Evolutionary conservation across 2,329 filamentous ascomycete species (phyloP), one percentile per base, ranked within the genome.

Genomic region (Cladobotryum mycophilum): DNA sequence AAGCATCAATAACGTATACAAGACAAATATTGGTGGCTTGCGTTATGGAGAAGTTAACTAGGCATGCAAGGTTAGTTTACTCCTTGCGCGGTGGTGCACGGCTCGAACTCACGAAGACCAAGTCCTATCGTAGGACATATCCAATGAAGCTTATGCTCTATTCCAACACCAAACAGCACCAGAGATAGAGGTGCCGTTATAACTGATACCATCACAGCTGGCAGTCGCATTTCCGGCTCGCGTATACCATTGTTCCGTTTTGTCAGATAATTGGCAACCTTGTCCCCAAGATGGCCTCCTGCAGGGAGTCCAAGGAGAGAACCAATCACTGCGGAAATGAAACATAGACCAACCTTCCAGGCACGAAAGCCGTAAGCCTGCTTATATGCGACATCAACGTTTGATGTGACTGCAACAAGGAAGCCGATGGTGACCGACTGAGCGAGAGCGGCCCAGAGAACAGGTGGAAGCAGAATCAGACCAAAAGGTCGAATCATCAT

Each of bases 161-260:
- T 73, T 1, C 75, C 75, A 1, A 75, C 67, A 0, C 76, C 75
- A 53, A 72, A 78, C 5, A 78, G 60, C 0, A 76, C 52, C 20
- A 78, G 55, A 0, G 69, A 60, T 9, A 77, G 58, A 0, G 76
- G 76, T 3, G 76, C 74, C 13, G 77, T 72, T 25, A 80, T 61
- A 57, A 78, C 62, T 56, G 76, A 79, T 1, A 78, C 67, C 11
- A 70, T 60, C 15, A 82, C 70, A 4, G 75, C 74, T 1, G 78
- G 78, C 5, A 83, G 62, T n/a, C 80, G 70, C 78, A 82, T 81
- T 58, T 82, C 78, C 0, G 80, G 76, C 45, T 80, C 73, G n/a
- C 79, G 69, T 17, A 82, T 70, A 5, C 80, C 80, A 4, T 72
- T 70, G 56, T 82, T 83, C 25, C 70, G 68, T 47, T 63, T 67